Conservation (phyloP, 2,329 filamentous ascomycete genomes). For the Cladophialophora bantiana region DNA sequence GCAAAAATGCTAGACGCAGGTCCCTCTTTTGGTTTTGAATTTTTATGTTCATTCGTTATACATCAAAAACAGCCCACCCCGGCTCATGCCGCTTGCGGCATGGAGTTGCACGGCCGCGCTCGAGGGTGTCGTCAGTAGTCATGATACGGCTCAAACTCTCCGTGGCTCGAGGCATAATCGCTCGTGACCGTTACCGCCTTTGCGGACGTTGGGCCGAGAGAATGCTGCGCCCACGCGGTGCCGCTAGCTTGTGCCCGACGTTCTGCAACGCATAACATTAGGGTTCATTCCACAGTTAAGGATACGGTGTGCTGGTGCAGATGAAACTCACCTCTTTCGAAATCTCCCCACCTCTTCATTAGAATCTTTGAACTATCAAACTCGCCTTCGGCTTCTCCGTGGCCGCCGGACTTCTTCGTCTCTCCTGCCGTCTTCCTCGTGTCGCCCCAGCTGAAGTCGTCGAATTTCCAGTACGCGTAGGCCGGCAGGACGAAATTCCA, state of each 20-base stretch:
- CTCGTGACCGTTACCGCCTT: slow-evolving; percentile 10
- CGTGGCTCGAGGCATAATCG: slow-evolving; percentile 18
- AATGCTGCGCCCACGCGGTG: slow-evolving; percentile 27
- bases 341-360: slow-evolving; percentile 98
- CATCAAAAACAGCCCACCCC: slow-evolving; percentile 7
- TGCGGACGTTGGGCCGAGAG: slow-evolving; percentile 17
- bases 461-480: slow-evolving; percentile 99
- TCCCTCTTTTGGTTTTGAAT: slow-evolving; percentile 5
- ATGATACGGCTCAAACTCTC: slow-evolving; percentile 18
- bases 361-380: slow-evolving; percentile 99
- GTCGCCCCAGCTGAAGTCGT: slow-evolving; percentile 99
- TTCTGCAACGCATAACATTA: slow-evolving; percentile 25
- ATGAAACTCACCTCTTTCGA: slow-evolving; percentile 71
- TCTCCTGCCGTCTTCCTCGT: slow-evolving; percentile 94
- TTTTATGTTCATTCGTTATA: slow-evolving; percentile 5
- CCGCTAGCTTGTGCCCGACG: slow-evolving; percentile 33
- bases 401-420: slow-evolving; percentile 75
- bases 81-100: background rate
- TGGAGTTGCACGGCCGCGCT: background rate
- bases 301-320: background rate
- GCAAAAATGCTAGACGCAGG: slow-evolving; percentile 2
- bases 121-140: slow-evolving; percentile 7
- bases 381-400: slow-evolving; percentile 85
- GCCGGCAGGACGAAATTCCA: slow-evolving; percentile 97
- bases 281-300: background rate